Evolutionary conservation across 2,329 filamentous ascomycete genomes (phyloP), one percentile per base, ranked within the genome.

Genomic region (Talaromyces marneffei): DNA sequence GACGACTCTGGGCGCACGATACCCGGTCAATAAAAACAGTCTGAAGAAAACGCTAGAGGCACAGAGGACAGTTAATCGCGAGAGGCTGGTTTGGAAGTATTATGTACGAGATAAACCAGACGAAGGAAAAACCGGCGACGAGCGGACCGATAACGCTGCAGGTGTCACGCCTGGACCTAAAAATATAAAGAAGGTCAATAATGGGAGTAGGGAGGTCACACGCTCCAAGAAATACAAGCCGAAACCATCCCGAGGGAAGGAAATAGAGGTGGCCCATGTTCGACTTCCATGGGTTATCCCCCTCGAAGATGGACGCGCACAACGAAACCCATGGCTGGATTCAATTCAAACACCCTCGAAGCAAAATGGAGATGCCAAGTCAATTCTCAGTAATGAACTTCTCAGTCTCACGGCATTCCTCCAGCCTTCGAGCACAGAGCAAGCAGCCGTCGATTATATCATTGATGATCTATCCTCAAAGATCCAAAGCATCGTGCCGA

Each of bases 361-460:
- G 37, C 37, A 50, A 14, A 53, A 60, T 12, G 58, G 58, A 23
- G 65, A 71, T 65, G 70, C 70, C 12, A 50, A 68, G 3, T 63
- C 69, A 20, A 66, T 71, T 16, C 68, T 81, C n/a, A 67, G 72
- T 60, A 70, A 69, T n/a, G 82, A 84, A 68, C 77, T 85, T 40
- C 64, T 66, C 35, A 75, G 75, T 1, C 79, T 83, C 57, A 75
- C 76, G 20, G 59, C 63, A 16, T 83, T 79, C 63, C 69, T 82
- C 61, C 70, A 70, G 20, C 80, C 78, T 14, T 80, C 72, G 12
- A 62, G 64, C 14, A 65, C 67, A 12, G 83, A 86, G 70, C 65
- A 69, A 20, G 64, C 69, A 16, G 67, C 61, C 14, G 67, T 73
- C 6, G 56, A 68, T 20, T 67, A 61, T 7, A 63, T 77, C 3